phyloP scores from a whole-genome alignment of 805 yeast genomes.

The Sugiyamaella boreocaroliniensis region DNA sequence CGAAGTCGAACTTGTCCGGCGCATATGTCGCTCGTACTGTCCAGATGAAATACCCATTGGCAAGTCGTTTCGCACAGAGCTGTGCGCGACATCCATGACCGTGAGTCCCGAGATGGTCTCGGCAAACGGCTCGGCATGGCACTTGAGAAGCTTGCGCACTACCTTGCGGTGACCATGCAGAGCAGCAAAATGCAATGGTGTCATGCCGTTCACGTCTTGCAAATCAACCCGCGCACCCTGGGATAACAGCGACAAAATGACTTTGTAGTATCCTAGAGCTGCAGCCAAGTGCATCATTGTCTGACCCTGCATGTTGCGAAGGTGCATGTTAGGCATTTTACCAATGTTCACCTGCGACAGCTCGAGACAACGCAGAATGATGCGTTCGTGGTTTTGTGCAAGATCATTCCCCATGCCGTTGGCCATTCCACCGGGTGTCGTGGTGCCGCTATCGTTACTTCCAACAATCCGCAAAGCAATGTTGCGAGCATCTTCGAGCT shows the following conservation, averaged over 20 bases:
- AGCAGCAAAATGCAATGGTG: slow-evolving; percentile 87
- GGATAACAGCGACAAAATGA: slow-evolving; percentile 58
- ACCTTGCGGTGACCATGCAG: slow-evolving; percentile 65
- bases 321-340: slow-evolving; percentile 61
- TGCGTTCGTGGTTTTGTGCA: slow-evolving; percentile 42
- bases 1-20: slow-evolving; percentile 14
- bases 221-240: slow-evolving; percentile 55
- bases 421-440: not conserved
- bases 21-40: slow-evolving; percentile 10
- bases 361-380: slow-evolving; percentile 18
- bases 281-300: slow-evolving; percentile 84
- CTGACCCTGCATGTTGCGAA: slow-evolving; percentile 61
- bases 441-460: slow-evolving; percentile 25
- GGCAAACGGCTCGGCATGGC: slow-evolving; percentile 54
- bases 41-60: slow-evolving; percentile 24
- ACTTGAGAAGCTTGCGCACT: slow-evolving; percentile 53
- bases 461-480: slow-evolving; percentile 90
- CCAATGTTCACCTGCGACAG: slow-evolving; percentile 36
- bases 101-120: slow-evolving; percentile 44
- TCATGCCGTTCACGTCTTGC: slow-evolving; percentile 72
- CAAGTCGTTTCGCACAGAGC: slow-evolving; percentile 11
- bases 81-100: slow-evolving; percentile 29
- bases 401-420: slow-evolving; percentile 16
- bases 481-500: slow-evolving; percentile 87
- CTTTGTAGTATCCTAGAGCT: slow-evolving; percentile 59